Conservation (phyloP, 1,284 basidiomycete species). For the Blastosporella zonata region DNA sequence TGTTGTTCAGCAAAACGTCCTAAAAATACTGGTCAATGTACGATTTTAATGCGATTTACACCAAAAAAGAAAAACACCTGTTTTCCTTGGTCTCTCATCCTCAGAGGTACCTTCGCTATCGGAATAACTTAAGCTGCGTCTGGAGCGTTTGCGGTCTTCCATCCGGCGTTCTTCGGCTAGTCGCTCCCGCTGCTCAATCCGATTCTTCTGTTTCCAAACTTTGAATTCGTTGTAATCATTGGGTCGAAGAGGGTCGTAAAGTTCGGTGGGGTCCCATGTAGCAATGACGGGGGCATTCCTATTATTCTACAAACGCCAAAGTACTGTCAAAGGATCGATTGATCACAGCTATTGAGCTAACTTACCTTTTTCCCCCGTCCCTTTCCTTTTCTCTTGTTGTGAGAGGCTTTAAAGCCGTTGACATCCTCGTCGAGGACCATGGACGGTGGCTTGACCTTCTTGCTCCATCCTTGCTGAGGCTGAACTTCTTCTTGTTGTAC, state of each 20-base stretch:
- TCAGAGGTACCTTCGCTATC: constrained; percentile 66
- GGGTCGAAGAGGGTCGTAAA: constrained; percentile 76
- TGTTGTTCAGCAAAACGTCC: constrained; percentile 53
- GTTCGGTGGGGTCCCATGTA: constrained; percentile 74
- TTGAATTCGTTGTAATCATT: constrained; percentile 89
- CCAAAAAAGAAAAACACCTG: too few species aligned
- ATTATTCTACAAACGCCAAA: constrained; percentile 40
- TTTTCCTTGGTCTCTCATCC: constrained; percentile 68
- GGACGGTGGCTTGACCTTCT: constrained; percentile 84
- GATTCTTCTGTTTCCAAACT: constrained; percentile 69
- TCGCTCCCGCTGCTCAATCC: constrained; percentile 65
- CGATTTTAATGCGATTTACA: too few species aligned
- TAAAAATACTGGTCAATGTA: constrained; percentile 27
- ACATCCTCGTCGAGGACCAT: constrained; percentile 86
- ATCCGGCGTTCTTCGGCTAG: constrained; percentile 54
- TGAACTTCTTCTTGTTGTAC: constrained; percentile 22
- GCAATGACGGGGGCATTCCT: constrained; percentile 50
- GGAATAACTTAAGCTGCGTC: constrained; percentile 60
- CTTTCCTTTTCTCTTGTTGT: constrained; percentile 52
- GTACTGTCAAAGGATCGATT: constrained; percentile 11
- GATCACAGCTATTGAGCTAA: constrained; percentile 10
- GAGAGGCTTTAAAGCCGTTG: constrained; percentile 70
- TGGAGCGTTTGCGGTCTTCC: constrained; percentile 57
- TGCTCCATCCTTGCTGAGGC: constrained; percentile 60
- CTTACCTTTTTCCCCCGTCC: constrained; percentile 55